Conservation (phyloP, 495 filamentous ascomycete genomes). For the Cryomyces minteri region DNA sequence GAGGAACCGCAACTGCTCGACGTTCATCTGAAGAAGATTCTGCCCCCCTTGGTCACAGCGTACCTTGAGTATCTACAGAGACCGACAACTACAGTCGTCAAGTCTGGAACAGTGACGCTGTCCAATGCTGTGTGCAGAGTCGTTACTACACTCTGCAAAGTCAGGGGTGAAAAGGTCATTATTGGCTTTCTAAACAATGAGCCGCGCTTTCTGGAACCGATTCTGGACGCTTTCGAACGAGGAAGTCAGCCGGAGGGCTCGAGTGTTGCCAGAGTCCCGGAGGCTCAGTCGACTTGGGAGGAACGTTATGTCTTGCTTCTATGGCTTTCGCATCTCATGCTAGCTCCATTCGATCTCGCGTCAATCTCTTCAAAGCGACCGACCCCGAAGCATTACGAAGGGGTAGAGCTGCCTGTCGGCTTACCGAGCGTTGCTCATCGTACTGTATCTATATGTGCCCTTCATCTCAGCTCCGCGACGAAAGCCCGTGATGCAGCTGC, state of each 20-base stretch:
- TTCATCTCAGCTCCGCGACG: constrained; percentile 52
- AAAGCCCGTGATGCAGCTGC: constrained; percentile 82
- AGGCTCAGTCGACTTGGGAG: constrained; percentile 47
- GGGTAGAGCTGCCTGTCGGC: constrained; percentile 23
- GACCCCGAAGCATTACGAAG: not conserved
- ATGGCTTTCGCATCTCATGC: constrained; percentile 82
- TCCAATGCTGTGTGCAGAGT: constrained; percentile 56
- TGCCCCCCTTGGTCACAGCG: constrained; percentile 53
- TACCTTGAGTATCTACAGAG: constrained; percentile 45
- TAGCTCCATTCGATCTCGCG: constrained; percentile 82
- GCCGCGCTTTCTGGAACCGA: constrained; percentile 58
- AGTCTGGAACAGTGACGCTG: constrained; percentile 21
- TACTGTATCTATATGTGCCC: constrained; percentile 49
- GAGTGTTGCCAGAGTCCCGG: not conserved
- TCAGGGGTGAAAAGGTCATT: constrained; percentile 84
- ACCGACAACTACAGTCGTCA: constrained; percentile 6
- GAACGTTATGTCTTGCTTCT: constrained; percentile 75
- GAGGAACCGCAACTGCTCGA: constrained; percentile 95
- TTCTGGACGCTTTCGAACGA: constrained; percentile 46
- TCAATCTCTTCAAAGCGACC: constrained; percentile 49
- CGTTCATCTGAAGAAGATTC: constrained; percentile 53
- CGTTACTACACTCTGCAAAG: constrained; percentile 84
- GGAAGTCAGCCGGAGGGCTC: constrained; percentile 1
- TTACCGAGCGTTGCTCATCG: constrained; percentile 52
- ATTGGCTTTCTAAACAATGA: constrained; percentile 79